Evolutionary conservation across 2,329 filamentous ascomycete genomes (phyloP).

Genomic region (Penicillium sp.): DNA sequence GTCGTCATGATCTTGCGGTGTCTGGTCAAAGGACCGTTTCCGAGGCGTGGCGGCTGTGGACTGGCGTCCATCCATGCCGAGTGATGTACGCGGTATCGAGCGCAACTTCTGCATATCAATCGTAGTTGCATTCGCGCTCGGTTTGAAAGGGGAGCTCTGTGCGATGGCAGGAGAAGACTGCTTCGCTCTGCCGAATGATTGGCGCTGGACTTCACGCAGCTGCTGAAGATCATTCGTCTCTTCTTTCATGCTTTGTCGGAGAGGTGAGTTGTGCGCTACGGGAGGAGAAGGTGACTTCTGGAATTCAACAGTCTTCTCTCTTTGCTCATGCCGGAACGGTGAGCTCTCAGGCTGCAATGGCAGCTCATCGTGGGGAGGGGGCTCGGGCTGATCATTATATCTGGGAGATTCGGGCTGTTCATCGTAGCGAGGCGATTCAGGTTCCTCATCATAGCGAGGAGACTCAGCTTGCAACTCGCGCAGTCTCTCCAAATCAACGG

Average conservation of each 20-base stretch:
- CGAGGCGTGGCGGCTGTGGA: constrained; percentile 14
- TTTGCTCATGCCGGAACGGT: constrained; percentile 33
- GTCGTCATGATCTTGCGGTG: constrained; percentile 19
- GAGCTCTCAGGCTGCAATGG: constrained; percentile 31
- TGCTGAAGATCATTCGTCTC: constrained; percentile 1
- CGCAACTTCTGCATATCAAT: constrained; percentile 18
- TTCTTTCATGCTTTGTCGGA: constrained; percentile 18
- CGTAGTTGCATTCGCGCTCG: constrained; percentile 3
- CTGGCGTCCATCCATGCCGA: constrained; percentile 7
- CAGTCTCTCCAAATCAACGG: constrained; percentile 29
- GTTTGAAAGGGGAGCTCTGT: constrained; percentile 2
- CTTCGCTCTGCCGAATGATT: constrained; percentile 1
- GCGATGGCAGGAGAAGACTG: constrained; percentile 1
- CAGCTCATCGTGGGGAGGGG: constrained; percentile 12
- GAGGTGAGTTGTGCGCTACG: constrained; percentile 30
- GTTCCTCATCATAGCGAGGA: neutral
- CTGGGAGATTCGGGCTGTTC: neutral
- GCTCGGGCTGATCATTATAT: neutral
- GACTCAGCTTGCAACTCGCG: constrained; percentile 10
- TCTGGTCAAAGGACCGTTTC: constrained; percentile 26
- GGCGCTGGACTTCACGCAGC: neutral
- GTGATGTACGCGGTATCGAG: constrained; percentile 12
- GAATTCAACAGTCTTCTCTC: constrained; percentile 30
- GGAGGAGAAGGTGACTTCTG: constrained; percentile 35
- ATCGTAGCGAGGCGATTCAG: neutral